A percentile compares a stretch with the other conserved stretches of the same genome.
Conservation (phyloP, 805 yeast species). For the Cyberlindnera petersonii region DNA sequence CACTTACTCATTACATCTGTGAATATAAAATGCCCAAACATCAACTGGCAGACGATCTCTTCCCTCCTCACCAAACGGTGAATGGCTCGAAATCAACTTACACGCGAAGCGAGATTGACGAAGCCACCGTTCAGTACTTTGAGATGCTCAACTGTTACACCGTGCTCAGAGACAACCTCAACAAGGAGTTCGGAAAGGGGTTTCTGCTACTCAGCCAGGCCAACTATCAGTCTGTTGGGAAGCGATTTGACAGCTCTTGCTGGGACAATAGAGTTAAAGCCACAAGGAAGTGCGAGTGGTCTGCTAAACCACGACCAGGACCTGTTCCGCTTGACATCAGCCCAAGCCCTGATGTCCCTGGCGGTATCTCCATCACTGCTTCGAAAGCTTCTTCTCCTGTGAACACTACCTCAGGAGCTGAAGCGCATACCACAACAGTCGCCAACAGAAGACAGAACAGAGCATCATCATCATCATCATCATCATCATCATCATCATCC, state of each 20-base stretch:
- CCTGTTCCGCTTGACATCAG: too few relatives aligned
- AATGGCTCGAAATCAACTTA: not conserved
- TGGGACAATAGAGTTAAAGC: constrained; percentile 37
- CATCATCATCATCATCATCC: too few relatives aligned
- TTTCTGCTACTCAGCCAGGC: constrained; percentile 43
- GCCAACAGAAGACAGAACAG: too few relatives aligned
- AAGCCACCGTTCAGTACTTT: constrained; percentile 1
- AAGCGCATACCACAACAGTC: too few relatives aligned
- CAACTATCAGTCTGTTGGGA: constrained; percentile 31
- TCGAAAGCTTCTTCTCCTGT: too few relatives aligned
- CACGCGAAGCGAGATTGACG: not conserved
- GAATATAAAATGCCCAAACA: too few relatives aligned
- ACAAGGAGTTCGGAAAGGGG: constrained; percentile 28
- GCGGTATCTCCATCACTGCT: too few relatives aligned
- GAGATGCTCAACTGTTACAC: constrained; percentile 18
- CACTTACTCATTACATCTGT: too few relatives aligned
- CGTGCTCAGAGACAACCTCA: constrained; percentile 1
- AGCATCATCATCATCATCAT: too few relatives aligned
- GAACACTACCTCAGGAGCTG: too few relatives aligned
- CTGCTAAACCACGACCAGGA: not conserved
- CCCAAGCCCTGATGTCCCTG: too few relatives aligned
- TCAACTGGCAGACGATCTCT: constrained; percentile 15
- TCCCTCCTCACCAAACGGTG: constrained; percentile 5
- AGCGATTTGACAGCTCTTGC: constrained; percentile 37
- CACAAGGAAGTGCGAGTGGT: constrained; percentile 13